These are phyloP conservation scores for Leccinellum rugosiceps DNA, from an alignment of 768 basidiomycete species.

Conservation along the genomic window DNA sequence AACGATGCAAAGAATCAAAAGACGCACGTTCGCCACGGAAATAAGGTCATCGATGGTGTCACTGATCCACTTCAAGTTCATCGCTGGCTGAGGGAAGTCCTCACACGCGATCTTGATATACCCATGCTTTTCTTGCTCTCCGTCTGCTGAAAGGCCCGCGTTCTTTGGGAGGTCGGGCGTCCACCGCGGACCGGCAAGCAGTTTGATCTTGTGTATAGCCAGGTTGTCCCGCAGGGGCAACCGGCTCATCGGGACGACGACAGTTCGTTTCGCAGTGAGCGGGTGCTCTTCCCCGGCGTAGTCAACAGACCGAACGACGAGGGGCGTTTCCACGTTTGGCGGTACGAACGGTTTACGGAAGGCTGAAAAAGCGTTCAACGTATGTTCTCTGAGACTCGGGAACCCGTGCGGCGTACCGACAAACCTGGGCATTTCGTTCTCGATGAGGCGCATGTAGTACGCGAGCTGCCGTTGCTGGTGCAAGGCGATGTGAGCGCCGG, in stretches of 20 bases:
- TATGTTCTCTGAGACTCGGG: constrained; percentile 6
- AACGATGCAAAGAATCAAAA: constrained; percentile 1
- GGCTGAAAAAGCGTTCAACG: constrained; percentile 40
- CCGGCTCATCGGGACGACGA: constrained; percentile 71
- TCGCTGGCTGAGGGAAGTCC: constrained; percentile 71
- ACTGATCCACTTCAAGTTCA: constrained; percentile 95
- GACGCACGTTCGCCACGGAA: constrained; percentile 79
- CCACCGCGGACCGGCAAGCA: constrained; percentile 90
- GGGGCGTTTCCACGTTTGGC: constrained; percentile 53
- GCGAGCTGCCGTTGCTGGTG: constrained; percentile 71
- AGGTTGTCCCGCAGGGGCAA: constrained; percentile 62
- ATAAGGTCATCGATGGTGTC: constrained; percentile 80
- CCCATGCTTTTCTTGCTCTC: constrained; percentile 57
- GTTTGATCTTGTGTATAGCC: constrained; percentile 80
- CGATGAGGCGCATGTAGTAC: constrained; percentile 80
- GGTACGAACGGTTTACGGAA: constrained; percentile 79
- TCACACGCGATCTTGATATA: constrained; percentile 92
- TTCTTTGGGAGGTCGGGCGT: constrained; percentile 68
- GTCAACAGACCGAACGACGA: constrained; percentile 71
- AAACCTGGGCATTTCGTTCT: constrained; percentile 84
- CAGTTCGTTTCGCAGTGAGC: constrained; percentile 61
- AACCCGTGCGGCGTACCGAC: constrained; percentile 53
- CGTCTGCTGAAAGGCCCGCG: constrained; percentile 49
- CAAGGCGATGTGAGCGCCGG: constrained; percentile 68
- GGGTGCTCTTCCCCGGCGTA: constrained; percentile 80